A percentile compares a stretch with the other conserved stretches of the same genome.
These are phyloP conservation scores for Tolypocladium pustulatum DNA, from an alignment of 2,329 filamentous ascomycete species.

Conservation along the genomic window DNA sequence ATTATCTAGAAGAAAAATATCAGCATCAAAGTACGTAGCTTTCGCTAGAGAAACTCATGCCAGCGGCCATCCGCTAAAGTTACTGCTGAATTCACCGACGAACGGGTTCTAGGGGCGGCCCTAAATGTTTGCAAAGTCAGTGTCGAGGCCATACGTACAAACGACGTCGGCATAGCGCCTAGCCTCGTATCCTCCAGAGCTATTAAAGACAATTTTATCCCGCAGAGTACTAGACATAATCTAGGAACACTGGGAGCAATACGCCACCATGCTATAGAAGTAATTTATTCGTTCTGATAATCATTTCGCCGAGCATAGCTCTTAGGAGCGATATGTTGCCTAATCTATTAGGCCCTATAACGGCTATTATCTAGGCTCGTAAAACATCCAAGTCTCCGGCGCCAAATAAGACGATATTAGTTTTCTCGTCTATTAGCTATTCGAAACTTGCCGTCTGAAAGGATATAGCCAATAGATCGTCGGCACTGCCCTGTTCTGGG, in stretches of 20 bases:
- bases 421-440: background rate
- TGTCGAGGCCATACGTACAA: background rate
- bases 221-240: background rate
- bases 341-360: background rate
- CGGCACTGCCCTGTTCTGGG: background rate
- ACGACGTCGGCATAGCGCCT: background rate
- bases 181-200: background rate
- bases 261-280: background rate
- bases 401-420: background rate
- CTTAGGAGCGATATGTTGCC: background rate
- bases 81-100: background rate
- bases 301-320: background rate
- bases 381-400: background rate
- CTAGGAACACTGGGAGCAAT: background rate
- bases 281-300: background rate
- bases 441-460: background rate
- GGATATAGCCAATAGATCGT: background rate
- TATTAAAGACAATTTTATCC: background rate
- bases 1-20: background rate
- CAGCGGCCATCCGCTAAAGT: background rate
- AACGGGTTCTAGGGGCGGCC: background rate
- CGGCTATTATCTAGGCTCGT: background rate
- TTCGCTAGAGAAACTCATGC: background rate
- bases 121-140: background rate
- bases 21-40: background rate